Base-by-base conservation (phyloP, 139 green algal genomes). In the Picochlorum sp. region DNA sequence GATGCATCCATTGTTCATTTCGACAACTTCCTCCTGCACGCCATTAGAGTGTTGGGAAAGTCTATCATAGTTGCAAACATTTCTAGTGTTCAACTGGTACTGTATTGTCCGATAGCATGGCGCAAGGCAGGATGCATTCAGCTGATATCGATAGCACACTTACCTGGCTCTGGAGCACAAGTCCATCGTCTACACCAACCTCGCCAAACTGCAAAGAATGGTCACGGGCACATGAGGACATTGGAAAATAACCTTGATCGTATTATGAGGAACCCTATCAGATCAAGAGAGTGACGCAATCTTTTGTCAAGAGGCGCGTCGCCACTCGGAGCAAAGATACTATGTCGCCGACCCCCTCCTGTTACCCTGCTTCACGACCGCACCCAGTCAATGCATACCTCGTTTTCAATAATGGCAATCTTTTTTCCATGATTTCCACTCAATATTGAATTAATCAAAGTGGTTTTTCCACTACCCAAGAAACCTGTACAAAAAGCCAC, bases 371-470 rank as follows among this genome's bases (percentile, higher is more conserved):
- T 23, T 20, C 47, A 1, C n/a, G 13, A 54, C 47, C 47, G 1
- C 9, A n/a, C 9, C 47, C 11, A 1, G 1, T 23, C 15, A n/a
- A n/a, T 23, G 18, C 55, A 2, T 24, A 62, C 55, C 55, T 94
- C 86, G 61, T 93, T 93, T 74, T 93, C 86, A 28, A 92, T 88
- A 3, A 94, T 72, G 4, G 82, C 83, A 52, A 92, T 77, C 57
- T 85, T 88, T 71, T 82, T 82, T 49, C 80, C 80, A 45, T 89
- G 82, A 24, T 83, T 84, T 45, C 56, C 79, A 3, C 65, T 78
- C 0, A 95, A 61, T 13, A 95, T 88, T 65, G 86, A 70, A 58
- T 95, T 95, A 13, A 95, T 66, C 9, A 95, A 61, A 1, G 86
- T 92, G 0, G 86, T 91, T 63, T 95, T 93, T 18, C 83, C 83